phyloP scores from a whole-genome alignment of 2,329 filamentous ascomycete species.

The Aspergillus flavus region DNA sequence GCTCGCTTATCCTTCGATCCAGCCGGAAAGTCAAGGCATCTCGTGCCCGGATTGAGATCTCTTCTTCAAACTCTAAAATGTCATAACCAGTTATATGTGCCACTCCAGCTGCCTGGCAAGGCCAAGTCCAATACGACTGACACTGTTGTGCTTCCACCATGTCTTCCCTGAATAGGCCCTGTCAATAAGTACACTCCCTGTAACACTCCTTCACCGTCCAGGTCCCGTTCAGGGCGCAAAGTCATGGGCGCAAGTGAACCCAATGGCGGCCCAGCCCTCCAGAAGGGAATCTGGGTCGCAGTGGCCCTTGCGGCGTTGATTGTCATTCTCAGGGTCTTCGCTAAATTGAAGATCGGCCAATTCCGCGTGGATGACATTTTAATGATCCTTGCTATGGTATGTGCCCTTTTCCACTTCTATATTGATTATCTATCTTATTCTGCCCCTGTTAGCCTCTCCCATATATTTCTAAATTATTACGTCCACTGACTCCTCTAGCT shows the following conservation, averaged over 20 bases:
- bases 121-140: background rate
- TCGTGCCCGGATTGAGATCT: background rate
- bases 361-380: constrained; percentile 33
- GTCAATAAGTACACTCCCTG: background rate
- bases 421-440: too few relatives aligned
- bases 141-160: background rate
- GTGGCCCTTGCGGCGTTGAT: constrained; percentile 29
- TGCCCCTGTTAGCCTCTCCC: too few relatives aligned
- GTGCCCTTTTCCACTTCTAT: background rate
- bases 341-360: constrained; percentile 33
- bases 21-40: background rate
- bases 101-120: background rate
- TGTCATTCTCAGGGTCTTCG: constrained; percentile 29
- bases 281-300: constrained; percentile 32
- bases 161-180: background rate
- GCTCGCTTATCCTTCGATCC: background rate
- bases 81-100: background rate
- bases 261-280: constrained; percentile 24
- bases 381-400: constrained; percentile 33
- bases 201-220: background rate
- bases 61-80: background rate
- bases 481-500: background rate
- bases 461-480: too few relatives aligned
- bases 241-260: background rate
- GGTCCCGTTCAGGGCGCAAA: background rate